These are phyloP conservation scores for Coemansia sp. DNA, from an alignment of 192 early-diverging fungal species.

Conservation along the genomic window DNA sequence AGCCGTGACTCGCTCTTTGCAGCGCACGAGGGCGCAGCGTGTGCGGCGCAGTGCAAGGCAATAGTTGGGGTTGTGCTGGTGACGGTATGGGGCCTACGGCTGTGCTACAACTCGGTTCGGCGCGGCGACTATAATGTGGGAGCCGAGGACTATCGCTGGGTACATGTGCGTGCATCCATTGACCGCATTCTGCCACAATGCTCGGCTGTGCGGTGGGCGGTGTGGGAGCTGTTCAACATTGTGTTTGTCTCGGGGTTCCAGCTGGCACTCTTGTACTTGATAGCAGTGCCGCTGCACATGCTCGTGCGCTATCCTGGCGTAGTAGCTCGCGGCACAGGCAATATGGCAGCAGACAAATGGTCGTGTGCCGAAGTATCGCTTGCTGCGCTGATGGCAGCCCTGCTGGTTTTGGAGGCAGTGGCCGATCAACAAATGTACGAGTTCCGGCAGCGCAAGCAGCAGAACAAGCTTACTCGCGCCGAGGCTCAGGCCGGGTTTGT, in stretches of 20 bases:
- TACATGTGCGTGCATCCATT: conserved; percentile 37
- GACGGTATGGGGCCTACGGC: conserved; percentile 67
- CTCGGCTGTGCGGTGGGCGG: conserved; percentile 4
- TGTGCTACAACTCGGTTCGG: conserved; percentile 77
- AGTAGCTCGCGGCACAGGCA: neutral
- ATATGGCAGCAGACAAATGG: conserved; percentile 14
- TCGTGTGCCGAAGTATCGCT: conserved; percentile 54
- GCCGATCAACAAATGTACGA: conserved; percentile 84
- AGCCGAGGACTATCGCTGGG: conserved; percentile 80
- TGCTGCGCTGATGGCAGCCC: conserved; percentile 38
- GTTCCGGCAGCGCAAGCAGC: conserved; percentile 63
- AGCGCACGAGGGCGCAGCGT: conserved; percentile 16
- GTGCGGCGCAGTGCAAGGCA: conserved; percentile 23
- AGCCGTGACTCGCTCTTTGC: neutral
- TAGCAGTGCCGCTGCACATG: conserved; percentile 20
- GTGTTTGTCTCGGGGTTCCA: conserved; percentile 77
- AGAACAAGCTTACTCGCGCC: conserved; percentile 12
- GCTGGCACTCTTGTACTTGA: conserved; percentile 60
- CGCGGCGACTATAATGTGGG: conserved; percentile 71
- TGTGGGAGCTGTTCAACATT: conserved; percentile 69
- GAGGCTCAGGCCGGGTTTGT: conserved; percentile 69
- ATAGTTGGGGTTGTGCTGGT: conserved; percentile 53
- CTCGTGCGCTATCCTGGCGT: neutral
- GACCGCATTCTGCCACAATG: neutral
- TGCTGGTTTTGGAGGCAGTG: conserved; percentile 62